These are phyloP conservation scores for Suhomyces wounanorum DNA, from an alignment of 1,139 yeast genomes.

Conservation along the genomic window DNA sequence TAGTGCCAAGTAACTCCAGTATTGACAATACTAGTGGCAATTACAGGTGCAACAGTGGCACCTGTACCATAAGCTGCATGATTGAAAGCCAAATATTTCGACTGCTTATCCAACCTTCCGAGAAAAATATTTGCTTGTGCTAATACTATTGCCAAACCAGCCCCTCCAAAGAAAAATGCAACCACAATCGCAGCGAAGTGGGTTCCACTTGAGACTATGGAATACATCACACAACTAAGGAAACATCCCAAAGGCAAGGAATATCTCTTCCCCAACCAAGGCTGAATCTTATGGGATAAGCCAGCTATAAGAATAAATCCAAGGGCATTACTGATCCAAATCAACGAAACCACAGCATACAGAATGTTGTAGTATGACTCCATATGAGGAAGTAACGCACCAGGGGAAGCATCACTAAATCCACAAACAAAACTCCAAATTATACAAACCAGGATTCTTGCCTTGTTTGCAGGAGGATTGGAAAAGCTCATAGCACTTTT, in stretches of 20 bases:
- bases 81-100: conserved; percentile 51
- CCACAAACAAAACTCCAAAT: conserved; percentile 43
- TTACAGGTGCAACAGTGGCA: conserved; percentile 60
- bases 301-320: conserved; percentile 48
- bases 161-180: conserved; percentile 60
- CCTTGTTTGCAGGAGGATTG: conserved; percentile 47
- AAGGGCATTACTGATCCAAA: conserved; percentile 48
- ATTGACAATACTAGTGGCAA: conserved; percentile 55
- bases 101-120: conserved; percentile 49
- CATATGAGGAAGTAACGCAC: conserved; percentile 48
- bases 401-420: conserved; percentile 49
- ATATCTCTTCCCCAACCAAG: conserved; percentile 42
- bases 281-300: conserved; percentile 42
- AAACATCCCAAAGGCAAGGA: conserved; percentile 39
- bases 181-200: conserved; percentile 45
- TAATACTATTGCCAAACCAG: conserved; percentile 57
- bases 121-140: conserved; percentile 62
- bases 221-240: conserved; percentile 38
- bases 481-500: conserved; percentile 24
- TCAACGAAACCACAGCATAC: conserved; percentile 44
- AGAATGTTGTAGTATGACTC: conserved; percentile 37
- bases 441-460: conserved; percentile 44
- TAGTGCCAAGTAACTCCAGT: conserved; percentile 54
- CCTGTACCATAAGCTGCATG: conserved; percentile 69
- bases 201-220: conserved; percentile 41